These are phyloP conservation scores for Blastobotrys muscicola DNA, from an alignment of 805 yeast species.

Conservation along the genomic window DNA sequence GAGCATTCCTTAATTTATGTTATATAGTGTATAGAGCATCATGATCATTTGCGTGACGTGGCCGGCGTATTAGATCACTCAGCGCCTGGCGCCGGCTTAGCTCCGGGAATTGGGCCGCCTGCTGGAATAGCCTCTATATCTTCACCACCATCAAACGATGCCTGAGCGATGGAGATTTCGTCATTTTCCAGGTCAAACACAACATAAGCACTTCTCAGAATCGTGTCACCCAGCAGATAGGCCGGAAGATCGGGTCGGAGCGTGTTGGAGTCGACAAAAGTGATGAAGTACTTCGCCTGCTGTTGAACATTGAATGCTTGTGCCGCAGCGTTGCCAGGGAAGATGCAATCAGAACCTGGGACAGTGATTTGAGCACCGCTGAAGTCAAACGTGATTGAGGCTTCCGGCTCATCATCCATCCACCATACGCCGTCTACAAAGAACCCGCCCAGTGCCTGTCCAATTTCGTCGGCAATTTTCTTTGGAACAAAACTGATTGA, in stretches of 20 bases:
- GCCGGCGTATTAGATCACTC: not conserved
- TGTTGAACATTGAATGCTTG: constrained; percentile 10
- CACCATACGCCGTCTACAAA: constrained; percentile 24
- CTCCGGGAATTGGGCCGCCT: not conserved
- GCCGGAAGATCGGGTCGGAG: constrained; percentile 11
- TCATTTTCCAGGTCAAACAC: constrained; percentile 54
- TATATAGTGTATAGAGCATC: no score
- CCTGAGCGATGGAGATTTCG: constrained; percentile 48
- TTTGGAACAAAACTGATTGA: constrained; percentile 42
- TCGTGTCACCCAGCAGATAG: constrained; percentile 47
- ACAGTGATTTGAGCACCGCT: constrained; percentile 16
- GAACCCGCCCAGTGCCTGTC: constrained; percentile 30
- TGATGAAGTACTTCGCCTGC: no score
- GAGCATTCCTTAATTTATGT: not conserved
- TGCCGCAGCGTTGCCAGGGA: constrained; percentile 13
- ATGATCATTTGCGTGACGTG: no score
- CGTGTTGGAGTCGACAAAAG: no score
- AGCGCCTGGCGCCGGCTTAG: not conserved
- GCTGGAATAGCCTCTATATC: no score
- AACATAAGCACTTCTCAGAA: constrained; percentile 52
- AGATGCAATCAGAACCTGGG: constrained; percentile 12
- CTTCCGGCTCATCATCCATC: constrained; percentile 1
- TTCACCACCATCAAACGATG: constrained; percentile 9
- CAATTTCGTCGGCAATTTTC: constrained; percentile 25
- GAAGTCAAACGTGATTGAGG: constrained; percentile 11